Base-by-base conservation (phyloP, 352 stramenopile genomes). In the Phytopythium boreale region DNA sequence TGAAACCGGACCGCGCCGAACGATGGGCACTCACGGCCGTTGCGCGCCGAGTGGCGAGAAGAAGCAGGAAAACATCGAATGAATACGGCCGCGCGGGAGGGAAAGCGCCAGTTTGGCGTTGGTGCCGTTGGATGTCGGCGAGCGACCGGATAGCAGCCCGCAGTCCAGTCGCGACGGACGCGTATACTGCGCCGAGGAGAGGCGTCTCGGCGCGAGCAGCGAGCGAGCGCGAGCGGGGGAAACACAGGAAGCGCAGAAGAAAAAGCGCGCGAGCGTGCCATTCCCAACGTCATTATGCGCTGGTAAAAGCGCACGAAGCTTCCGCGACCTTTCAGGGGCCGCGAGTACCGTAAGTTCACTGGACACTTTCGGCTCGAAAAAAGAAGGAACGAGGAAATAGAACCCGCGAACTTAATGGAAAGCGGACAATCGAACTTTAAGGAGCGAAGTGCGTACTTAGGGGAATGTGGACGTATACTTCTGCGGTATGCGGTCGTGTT, bases 201-300 rank as follows among this genome's bases (percentile, higher is more conserved):
- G 22, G 20, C 43, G 9, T 50, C 43, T 50, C 43, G 43, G 43
- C 43, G 43, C 20, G 20, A 34, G 29, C 3, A 34, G 7, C 29
- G 29, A 34, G 29, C 29, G n/a, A n/a, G n/a, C n/a, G n/a, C n/a
- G n/a, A n/a, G n/a, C n/a, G n/a, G n/a, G n/a, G n/a, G n/a, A n/a
- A n/a, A n/a, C n/a, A n/a, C n/a, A n/a, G n/a, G n/a, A 50, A 50
- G 43, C 43, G 43, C 43, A 12, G 43, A 50, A 50, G 43, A 50
- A 50, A 39, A 39, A 39, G 34, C 34, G 34, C 34, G 29, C 29
- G 29, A 34, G n/a, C n/a, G n/a, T n/a, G n/a, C n/a, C 31, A 36
- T 14, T 39, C 11, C 34, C 34, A 39, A 14, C 34, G 34, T 7
- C 34, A 39, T 39, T 39, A 1, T n/a, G 10, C 34, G 10, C 34